phyloP scores from a whole-genome alignment of 768 basidiomycete genomes.

The Boletales sp. region DNA sequence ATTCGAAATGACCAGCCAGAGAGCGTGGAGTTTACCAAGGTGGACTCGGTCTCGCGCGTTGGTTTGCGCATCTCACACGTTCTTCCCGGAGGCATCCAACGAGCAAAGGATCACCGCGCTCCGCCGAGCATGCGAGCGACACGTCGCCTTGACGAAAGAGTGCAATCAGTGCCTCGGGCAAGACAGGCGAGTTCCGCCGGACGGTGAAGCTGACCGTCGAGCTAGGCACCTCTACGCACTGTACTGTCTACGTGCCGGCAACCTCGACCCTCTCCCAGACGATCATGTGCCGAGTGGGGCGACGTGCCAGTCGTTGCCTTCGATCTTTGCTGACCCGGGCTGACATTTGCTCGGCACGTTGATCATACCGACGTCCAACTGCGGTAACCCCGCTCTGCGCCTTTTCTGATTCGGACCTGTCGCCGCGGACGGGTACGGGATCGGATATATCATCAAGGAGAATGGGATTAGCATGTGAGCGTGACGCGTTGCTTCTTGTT shows the following conservation, averaged over 20 bases:
- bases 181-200: constrained; percentile 54
- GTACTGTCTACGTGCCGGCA: constrained; percentile 73
- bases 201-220: constrained; percentile 1
- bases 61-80: constrained; percentile 27
- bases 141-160: constrained; percentile 82
- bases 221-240: constrained; percentile 87
- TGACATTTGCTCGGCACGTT: constrained; percentile 79
- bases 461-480: constrained; percentile 81
- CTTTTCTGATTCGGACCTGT: constrained; percentile 95
- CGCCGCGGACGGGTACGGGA: constrained; percentile 91
- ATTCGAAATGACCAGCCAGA: constrained; percentile 86
- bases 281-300: constrained; percentile 31
- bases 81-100: constrained; percentile 75
- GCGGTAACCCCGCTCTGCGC: constrained; percentile 90
- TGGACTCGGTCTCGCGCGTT: constrained; percentile 21
- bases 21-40: constrained; percentile 85
- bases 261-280: constrained; percentile 32
- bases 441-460: constrained; percentile 99
- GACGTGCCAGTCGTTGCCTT: constrained; percentile 34
- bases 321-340: constrained; percentile 87
- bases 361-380: constrained; percentile 95
- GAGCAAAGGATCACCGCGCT: constrained; percentile 72
- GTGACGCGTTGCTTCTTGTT: not conserved
- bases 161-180: constrained; percentile 91
- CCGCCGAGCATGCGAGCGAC: constrained; percentile 79